A percentile compares a stretch with the other conserved stretches of the same genome.
Conservation (phyloP, 2,329 filamentous ascomycete genomes). For the Colletotrichum noveboracense region DNA sequence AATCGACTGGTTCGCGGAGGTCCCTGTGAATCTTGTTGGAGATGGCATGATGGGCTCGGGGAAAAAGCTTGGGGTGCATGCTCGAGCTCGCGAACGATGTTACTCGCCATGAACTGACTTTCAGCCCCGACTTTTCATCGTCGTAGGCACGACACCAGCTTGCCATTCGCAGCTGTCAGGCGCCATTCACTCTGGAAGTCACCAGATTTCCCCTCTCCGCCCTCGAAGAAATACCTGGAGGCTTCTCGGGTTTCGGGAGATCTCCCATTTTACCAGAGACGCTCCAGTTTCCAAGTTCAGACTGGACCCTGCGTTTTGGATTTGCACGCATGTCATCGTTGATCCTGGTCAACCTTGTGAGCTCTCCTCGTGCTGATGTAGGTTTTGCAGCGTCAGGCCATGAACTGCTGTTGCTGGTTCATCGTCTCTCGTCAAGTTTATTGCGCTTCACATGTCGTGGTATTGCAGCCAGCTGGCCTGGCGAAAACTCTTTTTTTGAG, state of each 20-base stretch:
- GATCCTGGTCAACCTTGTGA: background rate
- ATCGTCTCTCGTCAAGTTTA: background rate
- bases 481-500: background rate
- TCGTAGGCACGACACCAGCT: background rate
- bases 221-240: background rate
- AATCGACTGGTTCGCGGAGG: background rate
- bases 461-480: background rate
- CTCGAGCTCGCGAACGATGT: background rate
- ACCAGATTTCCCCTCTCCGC: background rate
- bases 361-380: background rate
- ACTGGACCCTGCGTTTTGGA: conserved; percentile 10
- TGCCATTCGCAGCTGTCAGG: background rate
- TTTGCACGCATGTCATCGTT: background rate
- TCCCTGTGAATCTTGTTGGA: background rate
- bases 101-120: background rate
- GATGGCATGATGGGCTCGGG: background rate
- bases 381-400: background rate
- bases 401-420: background rate
- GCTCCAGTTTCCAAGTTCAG: background rate
- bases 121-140: background rate
- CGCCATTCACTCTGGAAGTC: background rate
- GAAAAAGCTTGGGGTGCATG: background rate
- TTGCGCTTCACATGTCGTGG: background rate
- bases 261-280: background rate
- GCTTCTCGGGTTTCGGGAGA: background rate